A percentile compares a stretch with the other conserved stretches of the same genome.
Evolutionary conservation across 2,329 filamentous ascomycete genomes (phyloP).

Genomic region (Claviceps sp.): DNA sequence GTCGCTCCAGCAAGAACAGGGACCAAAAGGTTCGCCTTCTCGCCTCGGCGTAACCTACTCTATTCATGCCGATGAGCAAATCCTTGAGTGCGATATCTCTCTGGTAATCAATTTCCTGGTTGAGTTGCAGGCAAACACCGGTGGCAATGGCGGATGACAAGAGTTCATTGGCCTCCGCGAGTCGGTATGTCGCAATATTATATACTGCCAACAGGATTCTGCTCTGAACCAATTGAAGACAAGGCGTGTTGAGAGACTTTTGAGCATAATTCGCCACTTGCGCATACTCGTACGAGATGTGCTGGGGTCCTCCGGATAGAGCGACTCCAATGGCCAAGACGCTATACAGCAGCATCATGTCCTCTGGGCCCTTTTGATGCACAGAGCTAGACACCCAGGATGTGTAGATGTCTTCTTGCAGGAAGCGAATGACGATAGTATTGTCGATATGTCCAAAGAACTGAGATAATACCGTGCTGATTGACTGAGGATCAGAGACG

Average conservation of each 20-base stretch:
- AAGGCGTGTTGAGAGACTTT: slow-evolving; percentile 14
- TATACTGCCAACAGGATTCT: slow-evolving; percentile 54
- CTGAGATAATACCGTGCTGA: slow-evolving; percentile 24
- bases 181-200: slow-evolving; percentile 47
- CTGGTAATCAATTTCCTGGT: slow-evolving; percentile 43
- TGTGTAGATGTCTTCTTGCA: slow-evolving; percentile 26
- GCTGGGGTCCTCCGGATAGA: slow-evolving; percentile 24
- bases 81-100: slow-evolving; percentile 23
- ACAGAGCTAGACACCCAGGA: slow-evolving; percentile 22
- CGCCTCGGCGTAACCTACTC: slow-evolving; percentile 48
- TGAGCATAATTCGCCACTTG: slow-evolving; percentile 44
- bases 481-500: slow-evolving; percentile 27
- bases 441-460: slow-evolving; percentile 30
- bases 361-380: slow-evolving; percentile 26
- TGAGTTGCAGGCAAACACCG: slow-evolving; percentile 46
- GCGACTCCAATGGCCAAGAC: slow-evolving; percentile 26
- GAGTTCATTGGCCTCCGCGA: slow-evolving; percentile 48
- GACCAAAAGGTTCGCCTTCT: slow-evolving; percentile 61
- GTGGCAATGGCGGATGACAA: slow-evolving; percentile 47
- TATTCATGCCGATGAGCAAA: slow-evolving; percentile 44
- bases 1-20: slow-evolving; percentile 54
- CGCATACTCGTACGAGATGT: slow-evolving; percentile 26
- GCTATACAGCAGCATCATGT: slow-evolving; percentile 33
- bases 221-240: slow-evolving; percentile 52
- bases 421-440: slow-evolving; percentile 27